These are phyloP conservation scores for Salix udensis DNA, from an alignment of 345 rosid species.

Conservation along the genomic window DNA sequence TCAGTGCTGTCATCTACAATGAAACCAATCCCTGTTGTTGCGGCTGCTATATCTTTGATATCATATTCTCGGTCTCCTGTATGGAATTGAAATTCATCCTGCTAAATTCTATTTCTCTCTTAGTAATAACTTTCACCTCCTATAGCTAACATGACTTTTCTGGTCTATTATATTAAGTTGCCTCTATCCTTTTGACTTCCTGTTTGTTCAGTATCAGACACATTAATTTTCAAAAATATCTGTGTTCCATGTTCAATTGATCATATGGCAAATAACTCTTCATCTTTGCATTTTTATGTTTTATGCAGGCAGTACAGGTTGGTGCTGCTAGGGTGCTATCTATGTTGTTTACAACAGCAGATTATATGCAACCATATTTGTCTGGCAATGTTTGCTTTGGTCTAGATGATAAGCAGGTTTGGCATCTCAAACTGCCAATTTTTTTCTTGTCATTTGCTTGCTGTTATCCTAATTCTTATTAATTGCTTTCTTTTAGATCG, in stretches of 20 bases:
- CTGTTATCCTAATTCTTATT: conserved; percentile 21
- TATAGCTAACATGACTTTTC: background rate
- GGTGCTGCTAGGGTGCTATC: conserved; percentile 65
- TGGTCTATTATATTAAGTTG: background rate
- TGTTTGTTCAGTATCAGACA: background rate
- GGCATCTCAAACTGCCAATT: conserved; percentile 5
- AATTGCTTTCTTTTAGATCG: conserved; percentile 40
- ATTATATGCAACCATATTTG: conserved; percentile 45
- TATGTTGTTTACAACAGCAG: conserved; percentile 47
- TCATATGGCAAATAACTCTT: background rate
- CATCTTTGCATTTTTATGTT: background rate
- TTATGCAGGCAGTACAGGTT: conserved; percentile 62
- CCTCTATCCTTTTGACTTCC: background rate
- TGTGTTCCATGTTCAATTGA: background rate
- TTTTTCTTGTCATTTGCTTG: background rate
- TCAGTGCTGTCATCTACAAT: conserved; percentile 67
- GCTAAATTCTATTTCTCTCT: background rate
- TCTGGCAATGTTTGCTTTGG: conserved; percentile 54
- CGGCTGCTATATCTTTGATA: conserved; percentile 70
- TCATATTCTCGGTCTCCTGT: conserved; percentile 66
- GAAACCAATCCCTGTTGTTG: conserved; percentile 67
- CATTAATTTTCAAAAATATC: background rate
- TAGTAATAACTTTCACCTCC: background rate
- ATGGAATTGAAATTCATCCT: conserved; percentile 27
- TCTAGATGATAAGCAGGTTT: conserved; percentile 74